Evolutionary conservation across 208 protist genomes (phyloP), one percentile per base, ranked within the genome.

Genomic region (Porcisia deanei): DNA sequence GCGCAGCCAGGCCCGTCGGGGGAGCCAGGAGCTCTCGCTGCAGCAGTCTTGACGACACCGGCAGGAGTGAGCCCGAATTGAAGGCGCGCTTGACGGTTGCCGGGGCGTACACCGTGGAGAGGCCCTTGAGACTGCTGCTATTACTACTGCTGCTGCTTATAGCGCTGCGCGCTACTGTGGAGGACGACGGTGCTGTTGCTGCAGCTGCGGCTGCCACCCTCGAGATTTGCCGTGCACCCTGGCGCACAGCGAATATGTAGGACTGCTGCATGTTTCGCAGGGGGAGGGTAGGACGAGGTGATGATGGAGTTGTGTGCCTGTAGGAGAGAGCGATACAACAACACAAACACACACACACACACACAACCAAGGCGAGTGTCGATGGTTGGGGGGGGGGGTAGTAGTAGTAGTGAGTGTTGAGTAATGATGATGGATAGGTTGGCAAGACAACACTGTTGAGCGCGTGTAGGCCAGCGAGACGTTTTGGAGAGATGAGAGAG

Each of bases 221-320:
- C 18, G 61, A 25, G 22, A 80, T 66, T 34, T 55, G 64, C 72
- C 61, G 78, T 30, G 72, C 57, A 14, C 73, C 54, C 3, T 59
- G 68, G 43, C 67, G 58, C 53, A 64, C 6, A 22, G 52, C 1
- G 18, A 75, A 66, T 10, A 39, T 30, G 65, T 39, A 22, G 9
- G 37, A 16, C 18, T 54, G 60, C 57, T 47, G 74, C 78, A 82
- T 82, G 25, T 41, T 16, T 37, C 3, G 54, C 37, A 30, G 20
- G 30, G 69, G 47, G 3, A 3, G 8, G 53, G 14, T 18, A 16
- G 34, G 47, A 30, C 14, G 34, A 60, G 57, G 57, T 12, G 57
- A 1, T 12, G 7, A n/a, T 22, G 57, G 9, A n/a, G 3, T 1
- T 14, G 65, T n/a, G 65, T 1, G 25, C 14, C 65, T 25, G 65